These are phyloP conservation scores for Candida quercuum DNA, from an alignment of 805 yeast genomes.

Conservation along the genomic window DNA sequence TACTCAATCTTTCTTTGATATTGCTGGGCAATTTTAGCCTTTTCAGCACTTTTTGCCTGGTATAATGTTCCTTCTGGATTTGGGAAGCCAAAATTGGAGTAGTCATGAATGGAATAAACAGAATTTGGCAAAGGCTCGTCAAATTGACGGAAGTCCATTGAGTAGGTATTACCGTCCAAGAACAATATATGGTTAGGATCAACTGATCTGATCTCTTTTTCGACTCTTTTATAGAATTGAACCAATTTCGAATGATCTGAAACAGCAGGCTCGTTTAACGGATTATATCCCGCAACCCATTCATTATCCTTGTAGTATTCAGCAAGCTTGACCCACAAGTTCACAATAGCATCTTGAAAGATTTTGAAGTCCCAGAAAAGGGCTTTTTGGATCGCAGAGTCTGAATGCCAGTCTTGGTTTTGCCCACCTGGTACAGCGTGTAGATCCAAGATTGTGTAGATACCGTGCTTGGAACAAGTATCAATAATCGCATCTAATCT, in stretches of 20 bases:
- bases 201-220: conserved; percentile 34
- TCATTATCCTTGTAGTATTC: conserved; percentile 38
- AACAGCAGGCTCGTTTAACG: conserved; percentile 48
- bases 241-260: conserved; percentile 37
- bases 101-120: conserved; percentile 49
- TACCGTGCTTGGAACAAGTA: conserved; percentile 39
- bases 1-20: conserved; percentile 40
- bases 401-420: conserved; percentile 51
- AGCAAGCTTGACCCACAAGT: conserved; percentile 42
- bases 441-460: conserved; percentile 43
- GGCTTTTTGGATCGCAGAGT: conserved; percentile 41
- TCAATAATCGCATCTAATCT: conserved; percentile 38
- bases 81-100: conserved; percentile 42
- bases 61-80: conserved; percentile 27
- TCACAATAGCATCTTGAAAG: conserved; percentile 40
- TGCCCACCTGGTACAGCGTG: conserved; percentile 51
- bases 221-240: conserved; percentile 33
- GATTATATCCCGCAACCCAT: conserved; percentile 52
- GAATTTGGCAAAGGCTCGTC: conserved; percentile 33
- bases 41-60: conserved; percentile 31
- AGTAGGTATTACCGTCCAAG: conserved; percentile 46
- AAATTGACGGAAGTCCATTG: conserved; percentile 45
- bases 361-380: conserved; percentile 45
- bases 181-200: conserved; percentile 45
- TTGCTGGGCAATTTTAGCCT: conserved; percentile 29